A percentile compares a stretch with the other conserved stretches of the same genome.
These are phyloP conservation scores for Anthostomella pinea DNA, from an alignment of 2,329 filamentous ascomycete genomes.

Conservation along the genomic window DNA sequence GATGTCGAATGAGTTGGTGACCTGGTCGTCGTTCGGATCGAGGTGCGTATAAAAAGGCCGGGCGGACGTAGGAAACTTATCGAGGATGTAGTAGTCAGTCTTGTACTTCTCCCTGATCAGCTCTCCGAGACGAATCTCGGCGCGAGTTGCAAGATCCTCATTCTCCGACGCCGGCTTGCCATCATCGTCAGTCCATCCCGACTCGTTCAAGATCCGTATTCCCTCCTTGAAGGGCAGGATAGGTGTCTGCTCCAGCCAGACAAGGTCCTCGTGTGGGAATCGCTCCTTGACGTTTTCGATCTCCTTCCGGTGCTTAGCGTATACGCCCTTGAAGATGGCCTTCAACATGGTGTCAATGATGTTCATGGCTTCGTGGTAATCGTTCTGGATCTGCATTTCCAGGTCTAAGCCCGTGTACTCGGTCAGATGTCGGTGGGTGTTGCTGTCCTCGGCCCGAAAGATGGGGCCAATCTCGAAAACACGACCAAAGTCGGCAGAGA, in stretches of 20 bases:
- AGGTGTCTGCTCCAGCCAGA: conserved; percentile 83
- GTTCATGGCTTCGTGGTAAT: conserved; percentile 84
- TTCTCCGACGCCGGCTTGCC: conserved; percentile 67
- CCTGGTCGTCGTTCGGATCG: conserved; percentile 49
- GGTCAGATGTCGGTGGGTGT: conserved; percentile 90
- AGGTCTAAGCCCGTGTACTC: conserved; percentile 92
- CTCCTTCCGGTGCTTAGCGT: conserved; percentile 64
- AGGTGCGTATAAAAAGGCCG: conserved; percentile 91
- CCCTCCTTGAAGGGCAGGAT: conserved; percentile 78
- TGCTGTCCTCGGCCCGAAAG: conserved; percentile 92
- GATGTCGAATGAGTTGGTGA: conserved; percentile 93
- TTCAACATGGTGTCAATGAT: conserved; percentile 80
- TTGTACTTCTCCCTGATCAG: conserved; percentile 82
- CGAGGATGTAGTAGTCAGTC: conserved; percentile 90
- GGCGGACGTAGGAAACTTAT: conserved; percentile 84
- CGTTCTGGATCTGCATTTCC: conserved; percentile 85
- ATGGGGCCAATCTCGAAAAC: conserved; percentile 90
- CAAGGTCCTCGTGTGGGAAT: conserved; percentile 82
- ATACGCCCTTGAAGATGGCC: conserved; percentile 70
- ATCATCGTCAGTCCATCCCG: conserved; percentile 74
- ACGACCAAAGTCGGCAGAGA: conserved; percentile 82
- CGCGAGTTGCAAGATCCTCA: conserved; percentile 80
- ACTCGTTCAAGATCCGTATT: conserved; percentile 75
- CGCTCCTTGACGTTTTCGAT: conserved; percentile 77
- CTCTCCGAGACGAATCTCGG: conserved; percentile 82